Percentiles rank a stretch among this genome's conserved stretches.
Conservation (phyloP, 1,139 yeast genomes). For the Hyphopichia fennica region DNA sequence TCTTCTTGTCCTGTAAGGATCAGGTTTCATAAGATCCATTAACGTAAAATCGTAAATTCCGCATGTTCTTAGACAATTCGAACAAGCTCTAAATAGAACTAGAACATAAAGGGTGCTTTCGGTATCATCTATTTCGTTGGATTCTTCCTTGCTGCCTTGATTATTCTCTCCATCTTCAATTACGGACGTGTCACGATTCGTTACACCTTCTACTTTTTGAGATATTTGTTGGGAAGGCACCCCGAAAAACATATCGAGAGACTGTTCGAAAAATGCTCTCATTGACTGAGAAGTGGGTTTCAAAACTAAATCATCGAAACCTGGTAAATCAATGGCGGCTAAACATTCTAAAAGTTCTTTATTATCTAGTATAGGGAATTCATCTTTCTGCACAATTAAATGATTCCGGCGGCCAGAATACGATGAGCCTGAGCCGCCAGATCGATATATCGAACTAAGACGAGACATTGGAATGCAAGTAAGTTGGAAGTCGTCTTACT, state of each 20-base stretch:
- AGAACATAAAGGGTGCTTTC: constrained; percentile 44
- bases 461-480: too few species aligned
- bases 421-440: constrained; percentile 18
- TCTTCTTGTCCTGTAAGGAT: constrained; percentile 59
- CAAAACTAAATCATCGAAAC: constrained; percentile 60
- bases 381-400: constrained; percentile 21
- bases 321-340: constrained; percentile 62
- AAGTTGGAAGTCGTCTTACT: too few species aligned
- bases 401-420: constrained; percentile 11
- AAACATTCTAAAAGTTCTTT: constrained; percentile 64
- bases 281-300: constrained; percentile 70
- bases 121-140: constrained; percentile 28
- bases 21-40: constrained; percentile 68
- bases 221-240: constrained; percentile 47
- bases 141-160: constrained; percentile 15
- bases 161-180: constrained; percentile 11
- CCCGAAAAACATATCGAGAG: constrained; percentile 69
- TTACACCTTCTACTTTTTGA: constrained; percentile 11
- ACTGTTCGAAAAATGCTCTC: constrained; percentile 63
- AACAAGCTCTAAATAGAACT: constrained; percentile 59
- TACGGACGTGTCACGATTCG: constrained; percentile 3
- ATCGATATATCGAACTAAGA: constrained; percentile 23
- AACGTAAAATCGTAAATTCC: constrained; percentile 79
- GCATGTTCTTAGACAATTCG: constrained; percentile 64
- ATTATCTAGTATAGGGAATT: constrained; percentile 67